A percentile compares a stretch with the other conserved stretches of the same genome.
Conservation (phyloP, 768 basidiomycete genomes). For the Tephrocybe rancida region DNA sequence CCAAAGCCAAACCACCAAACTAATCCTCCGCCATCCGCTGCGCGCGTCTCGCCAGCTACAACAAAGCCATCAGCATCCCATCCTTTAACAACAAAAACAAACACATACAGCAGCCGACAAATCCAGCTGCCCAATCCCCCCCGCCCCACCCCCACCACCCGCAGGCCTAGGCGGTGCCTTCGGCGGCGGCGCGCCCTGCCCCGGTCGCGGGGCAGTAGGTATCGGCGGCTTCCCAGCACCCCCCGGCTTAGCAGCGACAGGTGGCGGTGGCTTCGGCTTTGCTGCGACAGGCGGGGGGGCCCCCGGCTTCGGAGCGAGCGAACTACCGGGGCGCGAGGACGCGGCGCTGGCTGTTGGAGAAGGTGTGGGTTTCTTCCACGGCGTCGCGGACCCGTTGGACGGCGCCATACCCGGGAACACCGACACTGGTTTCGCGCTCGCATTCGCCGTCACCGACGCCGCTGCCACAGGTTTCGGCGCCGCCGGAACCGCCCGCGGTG, state of each 20-base stretch:
- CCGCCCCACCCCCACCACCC: conserved; percentile 29
- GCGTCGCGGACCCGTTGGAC: conserved; percentile 67
- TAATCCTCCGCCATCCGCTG: conserved; percentile 53
- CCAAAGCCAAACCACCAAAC: background rate
- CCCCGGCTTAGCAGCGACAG: conserved; percentile 12
- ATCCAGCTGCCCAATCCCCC: conserved; percentile 63
- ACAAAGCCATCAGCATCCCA: conserved; percentile 10
- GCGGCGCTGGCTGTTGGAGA: conserved; percentile 40
- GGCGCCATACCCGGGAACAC: conserved; percentile 80
- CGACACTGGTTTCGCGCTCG: conserved; percentile 74
- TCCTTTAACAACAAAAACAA: conserved; percentile 3
- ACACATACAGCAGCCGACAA: conserved; percentile 79
- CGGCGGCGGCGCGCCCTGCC: conserved; percentile 33
- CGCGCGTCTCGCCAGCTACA: conserved; percentile 78
- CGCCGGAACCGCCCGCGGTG: conserved; percentile 31
- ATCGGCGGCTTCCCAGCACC: conserved; percentile 55
- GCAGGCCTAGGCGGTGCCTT: conserved; percentile 26
- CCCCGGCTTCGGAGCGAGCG: conserved; percentile 48
- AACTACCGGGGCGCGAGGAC: conserved; percentile 52
- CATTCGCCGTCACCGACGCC: conserved; percentile 54
- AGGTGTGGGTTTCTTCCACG: conserved; percentile 68
- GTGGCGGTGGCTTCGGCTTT: conserved; percentile 43
- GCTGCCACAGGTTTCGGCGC: conserved; percentile 34
- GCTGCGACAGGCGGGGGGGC: conserved; percentile 54
- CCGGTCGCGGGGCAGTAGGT: conserved; percentile 58